Conservation (phyloP, 345 rosid genomes). For the Eucalyptus erythrocorys region DNA sequence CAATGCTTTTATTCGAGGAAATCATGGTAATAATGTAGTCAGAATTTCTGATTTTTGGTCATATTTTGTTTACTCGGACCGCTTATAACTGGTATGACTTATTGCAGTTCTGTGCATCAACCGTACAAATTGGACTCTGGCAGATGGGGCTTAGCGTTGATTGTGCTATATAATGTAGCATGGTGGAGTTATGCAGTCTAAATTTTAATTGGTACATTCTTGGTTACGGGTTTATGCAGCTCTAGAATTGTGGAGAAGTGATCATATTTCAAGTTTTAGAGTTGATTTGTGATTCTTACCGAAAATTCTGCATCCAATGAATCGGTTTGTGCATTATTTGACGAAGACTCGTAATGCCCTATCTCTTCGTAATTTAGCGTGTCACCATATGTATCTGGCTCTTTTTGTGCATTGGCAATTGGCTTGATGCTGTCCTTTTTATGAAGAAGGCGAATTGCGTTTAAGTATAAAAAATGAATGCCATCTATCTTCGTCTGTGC, state of each 20-base stretch:
- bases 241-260: background rate
- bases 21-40: conserved; percentile 33
- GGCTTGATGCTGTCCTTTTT: no score
- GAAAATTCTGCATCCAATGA: no score
- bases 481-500: no score
- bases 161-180: background rate
- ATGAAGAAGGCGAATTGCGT: no score
- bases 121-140: conserved; percentile 59
- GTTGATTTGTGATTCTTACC: no score
- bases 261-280: no score
- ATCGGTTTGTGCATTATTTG: no score
- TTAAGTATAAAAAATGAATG: no score
- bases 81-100: background rate
- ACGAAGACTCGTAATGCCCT: no score
- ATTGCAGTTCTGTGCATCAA: conserved; percentile 83
- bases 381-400: no score
- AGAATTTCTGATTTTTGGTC: background rate
- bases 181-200: background rate
- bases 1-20: conserved; percentile 88
- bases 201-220: background rate
- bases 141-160: conserved; percentile 23
- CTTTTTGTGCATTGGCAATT: no score
- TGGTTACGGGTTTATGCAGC: background rate
- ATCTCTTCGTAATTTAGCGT: no score
- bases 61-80: background rate